phyloP scores from a whole-genome alignment of 2,329 filamentous ascomycete genomes.

The Aspergillus fischeri region DNA sequence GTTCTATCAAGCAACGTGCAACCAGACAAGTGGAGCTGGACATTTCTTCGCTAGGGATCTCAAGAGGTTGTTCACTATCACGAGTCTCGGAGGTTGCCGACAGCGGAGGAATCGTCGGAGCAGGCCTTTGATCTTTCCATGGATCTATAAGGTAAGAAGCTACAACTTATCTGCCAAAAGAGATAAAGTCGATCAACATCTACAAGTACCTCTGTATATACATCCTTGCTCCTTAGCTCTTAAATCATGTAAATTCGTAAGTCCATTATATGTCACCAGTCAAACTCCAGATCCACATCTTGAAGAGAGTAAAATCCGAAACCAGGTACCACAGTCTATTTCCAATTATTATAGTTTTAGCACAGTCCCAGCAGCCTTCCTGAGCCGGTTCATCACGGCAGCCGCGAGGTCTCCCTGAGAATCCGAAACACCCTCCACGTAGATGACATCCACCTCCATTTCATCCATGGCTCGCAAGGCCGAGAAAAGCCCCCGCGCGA shows the following conservation, averaged over 20 bases:
- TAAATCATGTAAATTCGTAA: constrained; percentile 3
- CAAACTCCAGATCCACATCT: not conserved
- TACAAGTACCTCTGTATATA: not conserved
- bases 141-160: not conserved
- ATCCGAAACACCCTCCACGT: constrained; percentile 80
- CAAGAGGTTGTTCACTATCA: not conserved
- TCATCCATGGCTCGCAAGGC: constrained; percentile 81
- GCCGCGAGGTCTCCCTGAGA: constrained; percentile 73
- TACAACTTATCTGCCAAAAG: not conserved
- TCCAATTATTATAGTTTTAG: constrained; percentile 40
- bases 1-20: not conserved
- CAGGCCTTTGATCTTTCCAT: not conserved
- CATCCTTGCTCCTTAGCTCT: not conserved
- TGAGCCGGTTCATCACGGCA: constrained; percentile 78
- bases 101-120: not conserved
- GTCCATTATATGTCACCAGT: constrained; percentile 1
- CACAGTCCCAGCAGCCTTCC: constrained; percentile 66
- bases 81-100: not conserved
- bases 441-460: constrained; percentile 73
- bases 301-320: constrained; percentile 4
- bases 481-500: constrained; percentile 84
- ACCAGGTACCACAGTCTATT: constrained; percentile 7
- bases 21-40: not conserved
- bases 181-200: too few relatives aligned
- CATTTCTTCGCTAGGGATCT: not conserved